Evolutionary conservation across 192 early-diverging fungal species (phyloP).

Genomic region (Coemansia sp.): DNA sequence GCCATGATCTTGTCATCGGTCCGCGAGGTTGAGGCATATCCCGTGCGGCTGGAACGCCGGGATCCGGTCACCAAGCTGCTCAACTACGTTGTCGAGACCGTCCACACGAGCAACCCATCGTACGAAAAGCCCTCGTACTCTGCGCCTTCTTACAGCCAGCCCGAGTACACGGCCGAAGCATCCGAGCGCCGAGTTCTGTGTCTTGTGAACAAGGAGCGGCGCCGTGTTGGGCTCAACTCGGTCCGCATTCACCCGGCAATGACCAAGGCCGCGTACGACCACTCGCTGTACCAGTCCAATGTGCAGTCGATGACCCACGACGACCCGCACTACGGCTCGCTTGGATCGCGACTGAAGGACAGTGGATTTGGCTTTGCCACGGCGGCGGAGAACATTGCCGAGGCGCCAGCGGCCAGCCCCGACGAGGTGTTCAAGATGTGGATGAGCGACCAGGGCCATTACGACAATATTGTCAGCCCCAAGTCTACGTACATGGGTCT

Average conservation of each 20-base stretch:
- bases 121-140: too few relatives aligned
- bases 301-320: slow-evolving; percentile 42
- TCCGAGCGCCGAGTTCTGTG: slow-evolving; percentile 36
- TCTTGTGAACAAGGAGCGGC: slow-evolving; percentile 51
- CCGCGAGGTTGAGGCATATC: slow-evolving; percentile 18
- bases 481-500: slow-evolving; percentile 45
- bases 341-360: slow-evolving; percentile 30
- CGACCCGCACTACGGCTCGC: slow-evolving; percentile 31
- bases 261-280: slow-evolving; percentile 39
- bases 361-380: slow-evolving; percentile 31
- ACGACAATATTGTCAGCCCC: slow-evolving; percentile 48
- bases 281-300: slow-evolving; percentile 53
- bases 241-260: slow-evolving; percentile 36
- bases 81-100: slow-evolving; percentile 30
- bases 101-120: neutral
- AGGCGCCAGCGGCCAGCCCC: slow-evolving; percentile 8
- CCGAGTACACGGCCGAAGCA: slow-evolving; percentile 3
- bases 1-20: slow-evolving; percentile 19
- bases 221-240: slow-evolving; percentile 16
- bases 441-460: slow-evolving; percentile 48
- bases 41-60: slow-evolving; percentile 48
- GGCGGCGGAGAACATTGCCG: slow-evolving; percentile 48
- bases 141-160: too few relatives aligned
- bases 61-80: slow-evolving; percentile 29
- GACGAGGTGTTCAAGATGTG: slow-evolving; percentile 47